Evolutionary conservation across 2,329 filamentous ascomycete genomes (phyloP).

Genomic region (Macrophomina pseudophaseolina): DNA sequence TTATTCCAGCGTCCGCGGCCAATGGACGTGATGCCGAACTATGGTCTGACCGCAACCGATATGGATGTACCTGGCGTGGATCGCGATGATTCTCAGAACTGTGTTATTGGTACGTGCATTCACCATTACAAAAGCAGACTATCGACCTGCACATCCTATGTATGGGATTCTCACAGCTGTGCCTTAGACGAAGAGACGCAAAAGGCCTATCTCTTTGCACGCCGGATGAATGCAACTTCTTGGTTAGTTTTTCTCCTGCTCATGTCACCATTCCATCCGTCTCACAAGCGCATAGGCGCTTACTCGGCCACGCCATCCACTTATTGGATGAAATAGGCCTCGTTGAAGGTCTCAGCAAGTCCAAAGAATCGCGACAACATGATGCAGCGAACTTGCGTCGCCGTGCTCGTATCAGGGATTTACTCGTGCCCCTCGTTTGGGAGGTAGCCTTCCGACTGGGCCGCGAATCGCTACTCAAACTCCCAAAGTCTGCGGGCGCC

Average conservation of each 20-base stretch:
- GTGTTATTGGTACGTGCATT: background rate
- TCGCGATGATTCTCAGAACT: background rate
- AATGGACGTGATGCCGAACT: conserved; percentile 10
- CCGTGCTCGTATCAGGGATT: background rate
- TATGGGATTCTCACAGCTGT: background rate
- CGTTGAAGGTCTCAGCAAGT: conserved; percentile 2
- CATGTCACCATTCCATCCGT: background rate
- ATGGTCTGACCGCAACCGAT: background rate
- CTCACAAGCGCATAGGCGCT: background rate
- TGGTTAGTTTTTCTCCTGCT: background rate
- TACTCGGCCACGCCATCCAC: conserved; percentile 9
- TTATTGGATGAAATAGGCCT: conserved; percentile 2
- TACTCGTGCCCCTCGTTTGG: background rate
- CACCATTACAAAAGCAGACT: background rate
- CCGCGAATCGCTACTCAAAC: conserved; percentile 1
- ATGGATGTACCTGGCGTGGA: background rate
- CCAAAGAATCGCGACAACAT: background rate
- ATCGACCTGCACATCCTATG: background rate
- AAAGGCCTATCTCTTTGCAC: background rate
- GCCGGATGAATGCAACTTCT: background rate
- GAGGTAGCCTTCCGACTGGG: conserved; percentile 7
- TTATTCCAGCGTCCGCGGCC: background rate
- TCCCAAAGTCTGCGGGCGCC: background rate
- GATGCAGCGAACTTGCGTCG: background rate
- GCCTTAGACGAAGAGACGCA: conserved; percentile 4